Base-by-base conservation (phyloP, 2,329 filamentous ascomycete species). In the Laburnicola sp. region DNA sequence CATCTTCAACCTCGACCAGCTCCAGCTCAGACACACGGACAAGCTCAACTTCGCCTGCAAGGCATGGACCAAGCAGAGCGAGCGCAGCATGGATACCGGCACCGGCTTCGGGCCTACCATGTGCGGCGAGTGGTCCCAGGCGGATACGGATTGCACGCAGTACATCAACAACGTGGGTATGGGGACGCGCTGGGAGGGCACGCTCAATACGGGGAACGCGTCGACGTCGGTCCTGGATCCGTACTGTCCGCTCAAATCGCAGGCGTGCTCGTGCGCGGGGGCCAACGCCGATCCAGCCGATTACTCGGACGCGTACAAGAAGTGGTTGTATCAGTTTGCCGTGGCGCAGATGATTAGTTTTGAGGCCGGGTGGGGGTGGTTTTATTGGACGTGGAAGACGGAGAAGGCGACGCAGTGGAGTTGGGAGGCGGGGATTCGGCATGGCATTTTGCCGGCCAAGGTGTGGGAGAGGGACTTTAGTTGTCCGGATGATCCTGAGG, bases 301-400 rank as follows among this genome's bases (percentile, higher is more conserved):
- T 3, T 97, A 92, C 78, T 85, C 82, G 32, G 77, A 78, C 51
- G 76, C 78, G 3, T 99, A 99, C 76, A 96, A 94, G 76, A 76
- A 85, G 60, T 97, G 93, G 74, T 78, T 99, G 56, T 82, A 84
- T 58, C 89, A 89, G 74, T 97, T 97, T 75, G 94, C 94, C 4
- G 87, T 96, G 74, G 94, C 92, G 47, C 94, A 99, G 77, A 99
- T 99, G 90, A 81, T 87, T 63, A 89, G 86, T 52, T 99, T 97
- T 68, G 93, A 97, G 74, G 86, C 87, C 57, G 91, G 89, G 4
- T 94, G 89, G 87, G 94, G 94, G 42, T 99, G 94, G 94, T 97
- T 96, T 76, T 99, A 99, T 76, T 99, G 94, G 94, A 97, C 92
- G 30, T 96, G 94, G 93, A 84, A 91, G 75, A 96, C 93, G 27